phyloP scores from a whole-genome alignment of 495 filamentous ascomycete species.

The Neohortaea acidophila region DNA sequence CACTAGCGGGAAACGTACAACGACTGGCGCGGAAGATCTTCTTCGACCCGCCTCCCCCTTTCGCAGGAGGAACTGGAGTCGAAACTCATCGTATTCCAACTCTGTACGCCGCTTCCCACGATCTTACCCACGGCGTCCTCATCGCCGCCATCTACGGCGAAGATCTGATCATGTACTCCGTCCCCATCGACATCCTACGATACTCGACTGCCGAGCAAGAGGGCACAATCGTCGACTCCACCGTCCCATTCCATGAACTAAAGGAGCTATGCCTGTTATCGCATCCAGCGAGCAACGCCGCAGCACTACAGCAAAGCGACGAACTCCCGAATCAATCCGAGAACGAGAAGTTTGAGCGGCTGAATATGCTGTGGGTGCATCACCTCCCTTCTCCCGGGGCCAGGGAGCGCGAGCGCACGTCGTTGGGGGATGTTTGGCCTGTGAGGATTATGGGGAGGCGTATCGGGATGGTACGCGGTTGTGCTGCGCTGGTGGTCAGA shows the following conservation, averaged over 20 bases:
- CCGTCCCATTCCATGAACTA: not conserved
- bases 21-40: slow-evolving; percentile 36
- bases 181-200: slow-evolving; percentile 40
- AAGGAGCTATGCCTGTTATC: not conserved
- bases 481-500: slow-evolving; percentile 29
- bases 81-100: slow-evolving; percentile 7
- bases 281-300: slow-evolving; percentile 2
- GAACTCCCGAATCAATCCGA: slow-evolving; percentile 5
- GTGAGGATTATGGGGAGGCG: slow-evolving; percentile 26
- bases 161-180: slow-evolving; percentile 42
- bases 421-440: slow-evolving; percentile 20
- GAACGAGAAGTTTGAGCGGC: slow-evolving; percentile 16
- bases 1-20: slow-evolving; percentile 40
- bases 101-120: slow-evolving; percentile 42
- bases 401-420: slow-evolving; percentile 3
- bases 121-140: slow-evolving; percentile 45
- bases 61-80: slow-evolving; percentile 21
- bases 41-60: slow-evolving; percentile 27
- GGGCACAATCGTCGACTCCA: slow-evolving; percentile 5
- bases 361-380: slow-evolving; percentile 3
- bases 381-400: not conserved
- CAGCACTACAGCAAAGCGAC: not conserved
- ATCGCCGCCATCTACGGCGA: slow-evolving; percentile 46
- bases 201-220: slow-evolving; percentile 8
- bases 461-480: slow-evolving; percentile 23